Evolutionary conservation across 2,329 filamentous ascomycete species (phyloP), one percentile per base, ranked within the genome.

Genomic region (Monascus ruber): DNA sequence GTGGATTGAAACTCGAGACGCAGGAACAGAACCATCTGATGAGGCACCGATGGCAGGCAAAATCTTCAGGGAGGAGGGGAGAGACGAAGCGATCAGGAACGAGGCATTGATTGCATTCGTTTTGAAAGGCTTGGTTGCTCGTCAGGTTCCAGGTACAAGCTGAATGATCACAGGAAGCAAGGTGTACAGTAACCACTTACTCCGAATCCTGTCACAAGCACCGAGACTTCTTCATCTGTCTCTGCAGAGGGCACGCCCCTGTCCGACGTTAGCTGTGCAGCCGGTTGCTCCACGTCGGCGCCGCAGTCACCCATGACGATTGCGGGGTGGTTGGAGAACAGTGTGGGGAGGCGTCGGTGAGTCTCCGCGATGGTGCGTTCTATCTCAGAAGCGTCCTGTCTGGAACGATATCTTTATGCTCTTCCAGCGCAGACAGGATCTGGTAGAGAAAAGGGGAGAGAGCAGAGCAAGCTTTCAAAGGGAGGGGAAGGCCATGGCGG

Each of bases 81-180:
- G 74, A 17, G 66, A 69, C 25, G 69, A 71, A 36, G 82, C 78
- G 54, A 94, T 88, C 55, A 88, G 75, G 73, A 77, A 88, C 3
- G 85, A 86, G 6, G 86, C 85, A 56, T 94, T 94, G 43, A 80
- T 66, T 26, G 79, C 76, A 54, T 80, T 79, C 34, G 80, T 70
- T 50, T 81, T 79, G 61, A 93, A 94, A 1, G 86, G 81, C 84
- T 89, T 24, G 33, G 25, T 5, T 26, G 24, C 27, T 41, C 49
- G 36, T 52, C 49, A 2, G 41, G 17, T 17, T 17, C 17, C 17
- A 17, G 26, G 44, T 40, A 33, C 8, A 17, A 17, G 11, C 11
- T 38, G 9, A 33, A 31, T 26, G 6, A 27, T 46, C 34, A 42
- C 36, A 42, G 36, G 26, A 24, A 33, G 33, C 6, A 5, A 42